Percentiles rank a stretch among this genome's conserved stretches.
phyloP scores from a whole-genome alignment of 2,329 filamentous ascomycete species.

The Aspergillus neotritici region DNA sequence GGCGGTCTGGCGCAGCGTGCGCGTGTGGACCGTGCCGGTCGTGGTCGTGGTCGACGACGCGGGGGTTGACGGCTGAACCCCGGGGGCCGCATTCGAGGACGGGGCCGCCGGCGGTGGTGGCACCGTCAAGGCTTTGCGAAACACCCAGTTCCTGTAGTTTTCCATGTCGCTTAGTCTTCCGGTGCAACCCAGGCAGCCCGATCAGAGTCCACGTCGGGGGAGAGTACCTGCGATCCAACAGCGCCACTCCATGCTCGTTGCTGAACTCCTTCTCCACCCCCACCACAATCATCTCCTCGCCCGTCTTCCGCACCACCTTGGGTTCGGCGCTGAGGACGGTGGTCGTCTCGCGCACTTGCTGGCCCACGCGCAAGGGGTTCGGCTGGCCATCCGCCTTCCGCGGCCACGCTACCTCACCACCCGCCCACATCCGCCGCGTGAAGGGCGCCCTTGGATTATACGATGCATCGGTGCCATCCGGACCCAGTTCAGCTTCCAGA shows the following conservation, averaged over 20 bases:
- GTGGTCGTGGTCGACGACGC: constrained; percentile 18
- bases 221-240: constrained; percentile 50
- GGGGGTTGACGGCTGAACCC: constrained; percentile 1
- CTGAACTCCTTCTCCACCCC: constrained; percentile 58
- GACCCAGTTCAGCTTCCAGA: constrained; percentile 50
- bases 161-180: no score
- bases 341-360: constrained; percentile 53
- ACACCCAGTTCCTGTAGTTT: constrained; percentile 39
- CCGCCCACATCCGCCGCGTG: constrained; percentile 63
- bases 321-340: constrained; percentile 49
- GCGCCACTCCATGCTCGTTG: constrained; percentile 46
- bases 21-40: constrained; percentile 22
- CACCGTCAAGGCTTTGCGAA: constrained; percentile 34
- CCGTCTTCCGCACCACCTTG: constrained; percentile 51
- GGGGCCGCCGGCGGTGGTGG: constrained; percentile 8
- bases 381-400: constrained; percentile 22
- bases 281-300: constrained; percentile 59
- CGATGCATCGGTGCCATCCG: constrained; percentile 56
- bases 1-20: constrained; percentile 33
- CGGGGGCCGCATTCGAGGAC: constrained; percentile 1
- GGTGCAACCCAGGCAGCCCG: no score
- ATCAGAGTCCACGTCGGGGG: no score
- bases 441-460: constrained; percentile 58
- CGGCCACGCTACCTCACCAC: constrained; percentile 54
- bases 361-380: constrained; percentile 49